Evolutionary conservation across 352 stramenopile species (phyloP).

Genomic region (Phytophthora sansomeana): DNA sequence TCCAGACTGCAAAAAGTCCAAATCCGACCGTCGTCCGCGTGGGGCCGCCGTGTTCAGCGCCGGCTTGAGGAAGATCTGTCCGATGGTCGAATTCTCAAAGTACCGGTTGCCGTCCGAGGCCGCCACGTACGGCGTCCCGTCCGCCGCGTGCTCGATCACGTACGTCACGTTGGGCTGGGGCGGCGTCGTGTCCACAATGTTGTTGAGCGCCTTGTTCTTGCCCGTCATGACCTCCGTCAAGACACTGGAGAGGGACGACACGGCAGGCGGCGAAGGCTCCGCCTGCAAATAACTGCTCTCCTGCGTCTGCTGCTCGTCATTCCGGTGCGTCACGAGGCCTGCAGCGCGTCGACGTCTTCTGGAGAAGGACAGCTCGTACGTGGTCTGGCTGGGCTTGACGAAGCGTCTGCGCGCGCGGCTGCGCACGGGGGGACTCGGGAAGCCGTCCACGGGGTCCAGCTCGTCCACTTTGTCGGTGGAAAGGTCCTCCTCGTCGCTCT

Average conservation of each 20-base stretch:
- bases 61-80: constrained; percentile 49
- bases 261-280: constrained; percentile 4
- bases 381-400: constrained; percentile 54
- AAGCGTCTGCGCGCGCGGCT: constrained; percentile 49
- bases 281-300: neutral
- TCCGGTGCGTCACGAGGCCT: neutral
- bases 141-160: constrained; percentile 42
- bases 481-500: constrained; percentile 12
- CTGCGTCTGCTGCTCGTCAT: constrained; percentile 13
- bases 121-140: constrained; percentile 54
- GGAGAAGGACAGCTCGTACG: constrained; percentile 61
- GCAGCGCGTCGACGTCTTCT: neutral
- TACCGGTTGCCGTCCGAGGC: constrained; percentile 48
- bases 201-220: constrained; percentile 48
- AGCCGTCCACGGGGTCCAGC: constrained; percentile 36
- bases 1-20: constrained; percentile 43
- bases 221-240: constrained; percentile 58
- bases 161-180: constrained; percentile 45
- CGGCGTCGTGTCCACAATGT: constrained; percentile 52
- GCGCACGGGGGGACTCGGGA: constrained; percentile 30
- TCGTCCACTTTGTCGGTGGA: constrained; percentile 13
- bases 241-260: constrained; percentile 67
- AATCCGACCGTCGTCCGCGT: constrained; percentile 35
- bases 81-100: constrained; percentile 56
- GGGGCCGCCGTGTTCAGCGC: constrained; percentile 10